These are phyloP conservation scores for Cyberlindnera amylophila DNA, from an alignment of 805 yeast species.

Conservation along the genomic window DNA sequence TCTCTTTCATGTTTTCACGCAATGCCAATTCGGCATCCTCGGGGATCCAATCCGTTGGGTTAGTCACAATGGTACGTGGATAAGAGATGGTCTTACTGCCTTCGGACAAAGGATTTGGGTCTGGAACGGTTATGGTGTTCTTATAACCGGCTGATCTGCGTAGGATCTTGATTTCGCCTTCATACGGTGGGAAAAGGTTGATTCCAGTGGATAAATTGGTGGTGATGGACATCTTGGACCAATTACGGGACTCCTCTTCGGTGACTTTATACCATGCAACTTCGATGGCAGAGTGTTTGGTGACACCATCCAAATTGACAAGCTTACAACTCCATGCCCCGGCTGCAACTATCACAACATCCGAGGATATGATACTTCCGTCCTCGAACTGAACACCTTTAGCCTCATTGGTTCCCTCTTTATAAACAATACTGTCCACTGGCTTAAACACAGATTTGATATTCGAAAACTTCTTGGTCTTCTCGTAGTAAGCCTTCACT, in stretches of 20 bases:
- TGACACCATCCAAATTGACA: constrained; percentile 13
- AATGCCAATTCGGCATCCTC: constrained; percentile 10
- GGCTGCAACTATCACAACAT: constrained; percentile 16
- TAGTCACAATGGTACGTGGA: constrained; percentile 13
- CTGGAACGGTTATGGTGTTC: constrained; percentile 8
- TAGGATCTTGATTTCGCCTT: constrained; percentile 15
- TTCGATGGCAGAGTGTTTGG: constrained; percentile 15
- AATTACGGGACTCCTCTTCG: constrained; percentile 10
- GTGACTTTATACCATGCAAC: constrained; percentile 17
- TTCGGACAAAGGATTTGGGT: constrained; percentile 3
- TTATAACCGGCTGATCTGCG: constrained; percentile 16
- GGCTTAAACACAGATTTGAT: constrained; percentile 11
- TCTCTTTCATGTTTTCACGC: constrained; percentile 29
- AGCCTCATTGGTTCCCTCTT: constrained; percentile 15
- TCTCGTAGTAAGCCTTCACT: constrained; percentile 12
- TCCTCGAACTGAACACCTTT: constrained; percentile 12
- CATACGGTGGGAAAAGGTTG: constrained; percentile 18
- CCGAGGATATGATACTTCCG: constrained; percentile 4
- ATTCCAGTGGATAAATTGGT: constrained; percentile 17
- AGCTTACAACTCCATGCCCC: constrained; percentile 21
- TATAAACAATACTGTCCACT: constrained; percentile 12
- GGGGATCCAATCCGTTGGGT: constrained; percentile 20
- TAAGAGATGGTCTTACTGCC: constrained; percentile 8
- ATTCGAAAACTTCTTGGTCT: constrained; percentile 9
- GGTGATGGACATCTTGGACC: constrained; percentile 16